Evolutionary conservation across 306 rosid species (phyloP), one percentile per base, ranked within the genome.

Genomic region (Neltuma alba): DNA sequence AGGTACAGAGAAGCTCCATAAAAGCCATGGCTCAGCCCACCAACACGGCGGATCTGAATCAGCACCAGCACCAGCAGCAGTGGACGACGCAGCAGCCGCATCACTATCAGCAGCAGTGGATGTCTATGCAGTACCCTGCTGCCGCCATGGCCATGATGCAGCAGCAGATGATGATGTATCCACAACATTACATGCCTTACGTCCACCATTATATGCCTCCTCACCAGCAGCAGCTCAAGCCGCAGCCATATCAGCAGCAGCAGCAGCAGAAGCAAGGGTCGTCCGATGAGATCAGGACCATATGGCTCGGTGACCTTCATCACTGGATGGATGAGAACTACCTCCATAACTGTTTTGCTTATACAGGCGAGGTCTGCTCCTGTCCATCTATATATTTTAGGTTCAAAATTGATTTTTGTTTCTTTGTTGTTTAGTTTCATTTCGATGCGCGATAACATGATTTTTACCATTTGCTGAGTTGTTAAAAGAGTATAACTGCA

Each of bases 151-250:
- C 94, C 37, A 85, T 91, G 97, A 93, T 93, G 98, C 98, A 93
- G 81, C 98, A 93, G 60, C 98, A 93, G 86, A 88, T 91, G 98
- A 91, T 93, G 98, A 92, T 93, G 98, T 93, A 93, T 64, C 97
- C 93, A 0, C 97, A 92, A 76, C 97, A 89, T 79, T 93, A 91
- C 84, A 75, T 90, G 93, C 91, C 97, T 14, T 85, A 89, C 37
- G 78, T 71, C 9, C 93, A 87, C 55, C 90, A 84, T 45, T 87
- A 88, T 54, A 87, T 81, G 12, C 87, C 81, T 5, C 84, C 80
- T 45, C 90, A 69, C 48, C 92, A 83, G 54, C 83, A 80, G 79
- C 90, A 81, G 15, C 86, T 57, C 13, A 83, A 70, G 45, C 88
- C 82, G 5, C 83, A 6, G 20, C 85, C 73, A 8, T 79, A 80